A percentile compares a stretch with the other conserved stretches of the same genome.
phyloP scores from a whole-genome alignment of 176 grass and related monocot genomes.

The Bothriochloa decipiens region DNA sequence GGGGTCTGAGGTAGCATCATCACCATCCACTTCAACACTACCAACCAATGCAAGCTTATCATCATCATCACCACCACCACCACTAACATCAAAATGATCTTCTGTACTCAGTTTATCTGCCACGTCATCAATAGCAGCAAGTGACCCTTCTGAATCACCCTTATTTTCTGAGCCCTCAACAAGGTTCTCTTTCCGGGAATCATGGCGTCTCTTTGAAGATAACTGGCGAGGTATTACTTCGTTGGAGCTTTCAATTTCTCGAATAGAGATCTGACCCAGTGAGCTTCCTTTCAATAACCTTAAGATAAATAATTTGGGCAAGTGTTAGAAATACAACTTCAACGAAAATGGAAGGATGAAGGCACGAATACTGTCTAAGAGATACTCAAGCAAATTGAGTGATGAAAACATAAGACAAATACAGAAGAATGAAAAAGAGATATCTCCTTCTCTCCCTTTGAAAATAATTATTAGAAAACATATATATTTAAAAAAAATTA shows the following conservation, averaged over 20 bases:
- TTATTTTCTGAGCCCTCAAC: conserved; percentile 61
- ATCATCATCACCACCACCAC: conserved; percentile 48
- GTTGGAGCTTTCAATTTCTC: conserved; percentile 49
- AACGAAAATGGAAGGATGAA: background rate
- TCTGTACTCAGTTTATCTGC: conserved; percentile 68
- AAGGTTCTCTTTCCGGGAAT: conserved; percentile 55
- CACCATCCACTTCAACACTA: conserved; percentile 70
- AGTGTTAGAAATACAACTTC: conserved; percentile 33
- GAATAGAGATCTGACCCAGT: conserved; percentile 37
- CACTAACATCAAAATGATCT: conserved; percentile 56
- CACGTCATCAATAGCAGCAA: conserved; percentile 45
- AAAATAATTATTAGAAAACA: background rate
- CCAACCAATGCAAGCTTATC: conserved; percentile 61
- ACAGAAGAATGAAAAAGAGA: background rate
- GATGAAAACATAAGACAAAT: conserved; percentile 16
- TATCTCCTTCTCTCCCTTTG: background rate
- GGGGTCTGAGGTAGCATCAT: conserved; percentile 67
- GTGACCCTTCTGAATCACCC: conserved; percentile 55
- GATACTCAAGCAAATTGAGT: conserved; percentile 7
- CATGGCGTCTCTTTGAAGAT: conserved; percentile 45
- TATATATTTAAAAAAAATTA: background rate
- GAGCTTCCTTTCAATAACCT: conserved; percentile 59
- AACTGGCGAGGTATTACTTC: conserved; percentile 49
- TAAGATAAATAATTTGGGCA: conserved; percentile 30
- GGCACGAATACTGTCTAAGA: conserved; percentile 16